A percentile compares a stretch with the other conserved stretches of the same genome.
Conservation (phyloP, 2,329 filamentous ascomycete genomes). For the Ceratocystis variospora region DNA sequence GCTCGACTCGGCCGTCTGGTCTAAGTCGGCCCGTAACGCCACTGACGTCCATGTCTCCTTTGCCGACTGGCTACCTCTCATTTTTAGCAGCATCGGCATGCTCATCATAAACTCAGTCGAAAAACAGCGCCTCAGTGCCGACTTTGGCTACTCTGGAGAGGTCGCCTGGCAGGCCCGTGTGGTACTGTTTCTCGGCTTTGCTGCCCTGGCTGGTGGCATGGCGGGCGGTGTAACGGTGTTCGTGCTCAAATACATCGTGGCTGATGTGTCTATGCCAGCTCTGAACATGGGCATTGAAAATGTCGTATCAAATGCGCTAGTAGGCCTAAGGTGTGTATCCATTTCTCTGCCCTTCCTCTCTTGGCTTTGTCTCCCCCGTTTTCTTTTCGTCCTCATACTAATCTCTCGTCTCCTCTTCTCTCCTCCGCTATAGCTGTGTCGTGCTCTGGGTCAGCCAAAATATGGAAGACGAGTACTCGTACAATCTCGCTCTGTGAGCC, state of each 20-base stretch:
- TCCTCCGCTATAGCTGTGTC: slow-evolving; percentile 35
- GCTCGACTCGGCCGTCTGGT: slow-evolving; percentile 55
- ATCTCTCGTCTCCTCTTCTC: background rate
- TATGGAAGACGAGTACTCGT: slow-evolving; percentile 59
- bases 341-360: slow-evolving; percentile 3
- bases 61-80: slow-evolving; percentile 55
- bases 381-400: background rate
- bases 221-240: slow-evolving; percentile 55
- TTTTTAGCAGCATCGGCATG: slow-evolving; percentile 54
- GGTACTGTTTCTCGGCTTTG: slow-evolving; percentile 54
- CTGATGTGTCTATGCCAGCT: slow-evolving; percentile 43
- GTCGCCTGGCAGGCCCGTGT: slow-evolving; percentile 57
- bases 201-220: slow-evolving; percentile 51
- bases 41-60: slow-evolving; percentile 49
- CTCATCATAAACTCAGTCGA: slow-evolving; percentile 58
- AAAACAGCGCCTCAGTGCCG: slow-evolving; percentile 49
- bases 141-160: slow-evolving; percentile 48
- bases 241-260: slow-evolving; percentile 50
- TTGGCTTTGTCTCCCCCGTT: background rate
- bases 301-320: slow-evolving; percentile 49
- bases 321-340: slow-evolving; percentile 42
- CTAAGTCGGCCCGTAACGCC: slow-evolving; percentile 45
- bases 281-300: slow-evolving; percentile 53
- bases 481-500: slow-evolving; percentile 47
- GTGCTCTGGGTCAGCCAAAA: slow-evolving; percentile 58